Evolutionary conservation across 306 rosid species (phyloP), one percentile per base, ranked within the genome.

Genomic region (Crataegus laevigata): DNA sequence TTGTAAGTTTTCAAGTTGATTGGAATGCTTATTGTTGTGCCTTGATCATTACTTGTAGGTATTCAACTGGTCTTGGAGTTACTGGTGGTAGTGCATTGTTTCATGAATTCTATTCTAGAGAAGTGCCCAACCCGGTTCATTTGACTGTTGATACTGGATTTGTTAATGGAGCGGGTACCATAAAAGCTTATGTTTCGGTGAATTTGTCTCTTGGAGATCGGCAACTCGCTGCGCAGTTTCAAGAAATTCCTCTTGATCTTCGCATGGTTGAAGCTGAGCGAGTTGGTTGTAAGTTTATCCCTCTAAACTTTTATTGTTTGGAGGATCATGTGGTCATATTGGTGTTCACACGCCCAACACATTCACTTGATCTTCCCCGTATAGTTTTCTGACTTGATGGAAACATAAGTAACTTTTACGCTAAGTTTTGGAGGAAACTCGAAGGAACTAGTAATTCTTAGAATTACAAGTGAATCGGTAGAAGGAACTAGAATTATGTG

Each of bases 151-250:
- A 96, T 80, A 96, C 98, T 0, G 97, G 96, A 72, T 94, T 94
- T 72, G 75, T 81, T n/a, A 83, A 76, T 76, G 97, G 96, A 55
- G 89, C 66, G 73, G 90, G 92, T 79, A 78, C 89, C 18, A 82
- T 96, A 25, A 92, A 89, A 75, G 97, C 97, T 13, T 87, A 89
- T 51, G 89, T 89, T 70, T 88, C 97, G 5, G 78, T 83, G 77
- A 96, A 83, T 84, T 81, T 96, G 85, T 90, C 99, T 60, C 90
- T 89, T 38, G 93, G 96, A 72, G 98, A 94, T 75, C 85, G 84
- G 64, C 97, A 87, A 71, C 91, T 94, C 50, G 99, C 98, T 69
- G 97, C 99, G 3, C 99, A 96, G 81, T 96, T 96, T 84, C 99
- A 92, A 84, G 97, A 96, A 81, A 82, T 96, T 79, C 97, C 97